A percentile compares a stretch with the other conserved stretches of the same genome.
These are phyloP conservation scores for Coniella vitis DNA, from an alignment of 2,329 filamentous ascomycete genomes.

Conservation along the genomic window DNA sequence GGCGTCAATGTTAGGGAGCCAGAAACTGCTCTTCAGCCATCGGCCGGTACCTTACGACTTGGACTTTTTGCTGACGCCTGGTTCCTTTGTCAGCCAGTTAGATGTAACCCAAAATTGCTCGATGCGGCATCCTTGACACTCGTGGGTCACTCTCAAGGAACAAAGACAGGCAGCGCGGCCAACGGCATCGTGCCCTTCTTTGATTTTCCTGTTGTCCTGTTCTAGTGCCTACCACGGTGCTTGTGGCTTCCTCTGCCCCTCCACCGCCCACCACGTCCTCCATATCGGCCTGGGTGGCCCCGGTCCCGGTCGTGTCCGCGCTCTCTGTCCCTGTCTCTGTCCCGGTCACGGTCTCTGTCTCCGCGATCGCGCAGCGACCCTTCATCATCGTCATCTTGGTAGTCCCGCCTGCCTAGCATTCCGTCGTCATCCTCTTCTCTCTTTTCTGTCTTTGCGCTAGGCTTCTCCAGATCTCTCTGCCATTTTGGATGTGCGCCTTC, in stretches of 20 bases:
- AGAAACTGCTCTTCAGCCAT: too few relatives aligned
- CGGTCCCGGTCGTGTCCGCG: conserved; percentile 18
- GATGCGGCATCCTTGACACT: too few relatives aligned
- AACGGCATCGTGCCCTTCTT: too few relatives aligned
- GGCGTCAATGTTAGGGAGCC: too few relatives aligned
- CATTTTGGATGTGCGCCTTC: conserved; percentile 79
- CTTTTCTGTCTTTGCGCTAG: conserved; percentile 60
- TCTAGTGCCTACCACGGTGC: conserved; percentile 21
- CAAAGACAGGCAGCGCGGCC: background rate
- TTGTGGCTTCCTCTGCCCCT: conserved; percentile 22
- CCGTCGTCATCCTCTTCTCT: conserved; percentile 49
- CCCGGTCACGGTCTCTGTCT: conserved; percentile 28
- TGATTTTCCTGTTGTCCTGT: background rate
- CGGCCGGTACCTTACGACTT: too few relatives aligned
- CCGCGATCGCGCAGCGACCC: conserved; percentile 31
- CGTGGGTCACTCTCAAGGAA: too few relatives aligned
- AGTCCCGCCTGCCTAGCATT: conserved; percentile 36
- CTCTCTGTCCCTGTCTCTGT: conserved; percentile 28
- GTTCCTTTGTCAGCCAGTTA: too few relatives aligned
- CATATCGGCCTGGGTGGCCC: conserved; percentile 30
- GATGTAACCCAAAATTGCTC: too few relatives aligned
- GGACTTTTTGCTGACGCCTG: too few relatives aligned
- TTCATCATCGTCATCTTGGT: conserved; percentile 24
- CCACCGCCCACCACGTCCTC: conserved; percentile 27
- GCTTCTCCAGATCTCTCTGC: conserved; percentile 69